These are phyloP conservation scores for Coprinellus micaceus DNA, from an alignment of 768 basidiomycete genomes.

Conservation along the genomic window DNA sequence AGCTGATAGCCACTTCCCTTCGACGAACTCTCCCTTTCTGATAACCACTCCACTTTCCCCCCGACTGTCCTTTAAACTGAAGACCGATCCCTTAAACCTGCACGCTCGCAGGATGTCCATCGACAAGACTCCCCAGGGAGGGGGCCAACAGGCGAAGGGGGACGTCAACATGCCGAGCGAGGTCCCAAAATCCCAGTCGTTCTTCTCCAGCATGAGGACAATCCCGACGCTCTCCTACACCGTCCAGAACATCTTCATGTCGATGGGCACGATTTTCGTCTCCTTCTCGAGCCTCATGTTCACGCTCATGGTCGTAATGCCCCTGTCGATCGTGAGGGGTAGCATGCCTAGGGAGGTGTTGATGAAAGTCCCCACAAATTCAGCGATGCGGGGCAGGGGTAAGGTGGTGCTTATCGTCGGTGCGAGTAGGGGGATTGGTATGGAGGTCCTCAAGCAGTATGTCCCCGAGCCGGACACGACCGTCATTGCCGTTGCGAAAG, in stretches of 20 bases:
- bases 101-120: too few species aligned
- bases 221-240: constrained; percentile 23
- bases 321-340: constrained; percentile 15
- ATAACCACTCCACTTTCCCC: too few species aligned
- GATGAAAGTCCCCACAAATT: neutral
- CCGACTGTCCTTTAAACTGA: too few species aligned
- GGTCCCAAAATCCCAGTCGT: neutral
- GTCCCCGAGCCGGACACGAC: constrained; percentile 20
- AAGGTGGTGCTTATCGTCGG: constrained; percentile 29
- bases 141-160: too few species aligned
- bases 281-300: constrained; percentile 18
- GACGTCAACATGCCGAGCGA: neutral
- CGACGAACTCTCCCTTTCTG: too few species aligned
- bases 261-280: constrained; percentile 15
- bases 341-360: constrained; percentile 10
- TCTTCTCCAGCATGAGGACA: neutral
- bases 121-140: too few species aligned
- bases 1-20: too few species aligned
- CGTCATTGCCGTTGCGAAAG: constrained; percentile 24
- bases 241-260: constrained; percentile 26
- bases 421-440: constrained; percentile 23
- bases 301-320: constrained; percentile 20
- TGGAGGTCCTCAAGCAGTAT: constrained; percentile 27
- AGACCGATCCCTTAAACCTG: too few species aligned
- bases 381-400: constrained; percentile 9